Evolutionary conservation across 1,139 yeast genomes (phyloP), one percentile per base, ranked within the genome.

Genomic region (Casaregolazyma lundiana): DNA sequence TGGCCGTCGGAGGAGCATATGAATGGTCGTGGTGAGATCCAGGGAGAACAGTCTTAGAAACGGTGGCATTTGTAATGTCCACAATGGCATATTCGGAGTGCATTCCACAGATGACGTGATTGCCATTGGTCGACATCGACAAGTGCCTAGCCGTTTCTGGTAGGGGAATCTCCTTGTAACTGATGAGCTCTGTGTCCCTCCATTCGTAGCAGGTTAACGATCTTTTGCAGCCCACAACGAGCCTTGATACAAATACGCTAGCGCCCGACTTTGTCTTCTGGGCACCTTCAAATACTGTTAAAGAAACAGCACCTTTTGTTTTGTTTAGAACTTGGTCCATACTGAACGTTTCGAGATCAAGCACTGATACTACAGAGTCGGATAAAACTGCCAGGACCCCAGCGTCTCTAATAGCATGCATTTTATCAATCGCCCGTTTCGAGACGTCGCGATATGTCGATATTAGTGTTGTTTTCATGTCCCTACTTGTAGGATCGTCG

Each of bases 151-250:
- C 38, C 6, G 36, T 42, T 44, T 71, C 75, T 9, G 63, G 63
- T 16, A 70, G 46, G 20, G 56, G 54, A 37, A 67, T 61, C 42
- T 69, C 73, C 20, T 56, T 57, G 30, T 52, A 55, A 19, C 58
- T 57, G 9, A 49, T 49, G 35, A 63, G 62, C 45, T 65, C 68
- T 9, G 62, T 50, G 45, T 66, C 67, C 40, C 58, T 52, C 74
- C 75, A 71, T 44, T 65, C 63, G 51, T 66, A 64, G 15, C 69
- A 56, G 4, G 63, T 55, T 21, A 72, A 50, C 38, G 58, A 61
- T 36, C 70, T 52, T 47, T 66, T 53, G 43, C 67, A 60, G 2
- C 64, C 66, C 26, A 69, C 64, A 7, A 66, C 69, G 17, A 72
- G 55, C 21, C 65, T 61, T 13, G 71, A 62, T 3, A 61, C 57